Conservation (phyloP, 2,329 filamentous ascomycete genomes). For the Verticillium zaregamsianum region DNA sequence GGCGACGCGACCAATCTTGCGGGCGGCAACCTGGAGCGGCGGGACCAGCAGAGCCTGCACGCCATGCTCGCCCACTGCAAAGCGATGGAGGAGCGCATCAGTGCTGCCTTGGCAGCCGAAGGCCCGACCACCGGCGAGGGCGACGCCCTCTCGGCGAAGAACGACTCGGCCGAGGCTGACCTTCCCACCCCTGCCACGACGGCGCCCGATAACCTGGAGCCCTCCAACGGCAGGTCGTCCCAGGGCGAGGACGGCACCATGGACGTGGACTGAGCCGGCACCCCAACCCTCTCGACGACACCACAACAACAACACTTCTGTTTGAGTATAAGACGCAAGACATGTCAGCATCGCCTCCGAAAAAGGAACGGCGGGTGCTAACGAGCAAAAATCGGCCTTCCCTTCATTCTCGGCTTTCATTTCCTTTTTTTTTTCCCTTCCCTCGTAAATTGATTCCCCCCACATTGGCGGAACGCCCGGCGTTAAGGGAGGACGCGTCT, state of each 20-base stretch:
- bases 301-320: not conserved
- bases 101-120: slow-evolving; percentile 4
- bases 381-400: not conserved
- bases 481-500: not conserved
- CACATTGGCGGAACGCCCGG: not conserved
- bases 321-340: not conserved
- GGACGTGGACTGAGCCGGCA: slow-evolving; percentile 30
- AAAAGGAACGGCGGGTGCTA: not conserved
- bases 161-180: slow-evolving; percentile 10
- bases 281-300: not conserved
- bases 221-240: slow-evolving; percentile 15
- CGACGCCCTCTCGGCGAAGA: slow-evolving; percentile 5
- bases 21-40: slow-evolving; percentile 30
- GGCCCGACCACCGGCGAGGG: not conserved
- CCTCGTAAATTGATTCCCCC: not conserved
- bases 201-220: slow-evolving; percentile 23
- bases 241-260: slow-evolving; percentile 31
- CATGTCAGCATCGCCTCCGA: not conserved
- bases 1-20: slow-evolving; percentile 39
- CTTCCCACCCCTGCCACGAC: slow-evolving; percentile 12
- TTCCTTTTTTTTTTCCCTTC: not conserved
- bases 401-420: not conserved
- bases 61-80: slow-evolving; percentile 45
- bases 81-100: slow-evolving; percentile 37
- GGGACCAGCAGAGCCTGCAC: slow-evolving; percentile 41